Conservation (phyloP, 345 rosid genomes). For the Sisymbrium altissimum region DNA sequence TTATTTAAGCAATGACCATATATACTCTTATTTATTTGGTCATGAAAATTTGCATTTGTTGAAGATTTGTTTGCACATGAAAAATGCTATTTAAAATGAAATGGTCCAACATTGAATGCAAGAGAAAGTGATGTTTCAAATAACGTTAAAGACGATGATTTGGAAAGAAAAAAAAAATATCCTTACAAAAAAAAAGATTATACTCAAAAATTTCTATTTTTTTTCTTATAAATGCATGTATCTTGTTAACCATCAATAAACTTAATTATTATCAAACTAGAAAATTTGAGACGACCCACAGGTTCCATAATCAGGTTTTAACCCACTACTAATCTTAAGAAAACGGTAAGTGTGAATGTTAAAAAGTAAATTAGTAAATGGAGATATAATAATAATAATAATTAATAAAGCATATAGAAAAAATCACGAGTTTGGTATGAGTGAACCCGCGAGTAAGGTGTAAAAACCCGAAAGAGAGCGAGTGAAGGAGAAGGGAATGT, state of each 20-base stretch:
- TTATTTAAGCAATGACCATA: neutral
- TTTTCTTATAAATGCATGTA: no score
- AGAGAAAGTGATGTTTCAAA: neutral
- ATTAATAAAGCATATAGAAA: neutral
- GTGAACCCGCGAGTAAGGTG: conserved; percentile 20
- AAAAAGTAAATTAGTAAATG: neutral
- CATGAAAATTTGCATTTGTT: neutral
- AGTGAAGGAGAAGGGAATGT: conserved; percentile 19
- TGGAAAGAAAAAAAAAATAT: no score
- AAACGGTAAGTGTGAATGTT: neutral
- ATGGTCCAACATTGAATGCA: neutral
- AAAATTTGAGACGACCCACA: no score
- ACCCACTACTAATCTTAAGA: neutral
- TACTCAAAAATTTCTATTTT: no score
- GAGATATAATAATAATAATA: no score
- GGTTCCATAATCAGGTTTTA: neutral
- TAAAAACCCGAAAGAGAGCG: neutral
- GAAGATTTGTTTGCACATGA: neutral
- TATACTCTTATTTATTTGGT: neutral
- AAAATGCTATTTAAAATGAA: neutral
- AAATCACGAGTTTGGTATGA: conserved; percentile 25
- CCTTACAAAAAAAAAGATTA: no score
- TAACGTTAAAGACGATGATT: neutral
- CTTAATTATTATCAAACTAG: no score
- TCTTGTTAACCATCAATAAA: no score